phyloP scores from a whole-genome alignment of 2,329 filamentous ascomycete species.

The Cadophora malorum region DNA sequence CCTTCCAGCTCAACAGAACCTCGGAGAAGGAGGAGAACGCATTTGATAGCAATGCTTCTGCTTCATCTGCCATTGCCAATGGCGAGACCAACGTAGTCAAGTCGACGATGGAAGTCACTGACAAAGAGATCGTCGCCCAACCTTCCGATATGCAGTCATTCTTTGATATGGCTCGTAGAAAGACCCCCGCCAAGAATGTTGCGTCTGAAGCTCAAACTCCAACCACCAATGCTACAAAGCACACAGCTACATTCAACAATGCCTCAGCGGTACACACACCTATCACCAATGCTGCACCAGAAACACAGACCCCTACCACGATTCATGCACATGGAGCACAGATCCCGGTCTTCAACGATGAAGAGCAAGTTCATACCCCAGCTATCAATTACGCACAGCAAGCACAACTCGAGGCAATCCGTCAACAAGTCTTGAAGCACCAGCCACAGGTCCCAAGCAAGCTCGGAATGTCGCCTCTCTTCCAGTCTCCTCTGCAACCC shows the following conservation, averaged over 20 bases:
- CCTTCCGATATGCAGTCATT: neutral
- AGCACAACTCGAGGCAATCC: neutral
- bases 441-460: slow-evolving; percentile 4
- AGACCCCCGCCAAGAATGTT: neutral
- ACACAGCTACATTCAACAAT: neutral
- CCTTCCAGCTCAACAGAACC: neutral
- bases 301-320: neutral
- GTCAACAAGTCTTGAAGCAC: slow-evolving; percentile 5
- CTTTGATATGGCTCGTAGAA: neutral
- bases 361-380: neutral
- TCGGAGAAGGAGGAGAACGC: neutral
- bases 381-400: neutral
- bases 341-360: neutral
- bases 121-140: neutral
- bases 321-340: neutral
- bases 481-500: neutral
- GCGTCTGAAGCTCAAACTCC: neutral
- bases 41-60: neutral
- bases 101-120: neutral
- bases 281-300: neutral
- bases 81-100: neutral
- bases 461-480: neutral
- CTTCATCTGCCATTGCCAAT: neutral
- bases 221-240: neutral
- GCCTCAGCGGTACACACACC: no score